Base-by-base conservation (phyloP, 169 alveolate species). In the Theileria sp. region DNA sequence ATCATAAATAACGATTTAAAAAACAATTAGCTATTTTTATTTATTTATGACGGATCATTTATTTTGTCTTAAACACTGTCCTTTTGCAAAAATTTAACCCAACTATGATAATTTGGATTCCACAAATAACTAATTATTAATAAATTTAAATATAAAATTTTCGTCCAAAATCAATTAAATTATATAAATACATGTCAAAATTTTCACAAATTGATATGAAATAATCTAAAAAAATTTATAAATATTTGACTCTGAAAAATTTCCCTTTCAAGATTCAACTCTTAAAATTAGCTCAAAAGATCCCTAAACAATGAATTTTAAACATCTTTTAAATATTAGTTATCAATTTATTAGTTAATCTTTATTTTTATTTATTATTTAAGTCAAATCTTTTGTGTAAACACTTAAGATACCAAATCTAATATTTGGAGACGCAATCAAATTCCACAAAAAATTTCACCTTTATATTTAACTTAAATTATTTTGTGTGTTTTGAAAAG, bases 391-490 rank as follows among this genome's bases (percentile, higher is more conserved):
- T 60, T 60, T 60, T 60, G 10, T 60, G 68, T 60, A 44, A 32
- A 44, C 17, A 44, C 15, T 10, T 28, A 26, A 60, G 68, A 28
- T 60, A 60, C 68, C 68, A 60, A 60, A 60, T 60, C 68, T 60
- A 28, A 17, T 25, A 60, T 60, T 60, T 25, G 68, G 68, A 60
- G 68, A 60, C 68, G 68, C 36, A 28, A 25, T 60, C n/a, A 8
- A 60, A 60, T 60, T 7, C 36, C 0, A 1, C 4, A 25, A 15
- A 25, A 25, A 12, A 10, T 3, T n/a, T n/a, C 17, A 60, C 30
- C 36, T 28, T 60, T 60, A 60, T 60, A 60, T 60, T 60, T 60
- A 60, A 10, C 44, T 17, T 44, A 7, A 7, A 44, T 44, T 44
- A 13, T 44, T 44, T 10, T 44, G 8, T 44, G 17, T 44, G 12